Base-by-base conservation (phyloP, 139 green algal genomes). In the Auxenochlorella pyrenoidosa region DNA sequence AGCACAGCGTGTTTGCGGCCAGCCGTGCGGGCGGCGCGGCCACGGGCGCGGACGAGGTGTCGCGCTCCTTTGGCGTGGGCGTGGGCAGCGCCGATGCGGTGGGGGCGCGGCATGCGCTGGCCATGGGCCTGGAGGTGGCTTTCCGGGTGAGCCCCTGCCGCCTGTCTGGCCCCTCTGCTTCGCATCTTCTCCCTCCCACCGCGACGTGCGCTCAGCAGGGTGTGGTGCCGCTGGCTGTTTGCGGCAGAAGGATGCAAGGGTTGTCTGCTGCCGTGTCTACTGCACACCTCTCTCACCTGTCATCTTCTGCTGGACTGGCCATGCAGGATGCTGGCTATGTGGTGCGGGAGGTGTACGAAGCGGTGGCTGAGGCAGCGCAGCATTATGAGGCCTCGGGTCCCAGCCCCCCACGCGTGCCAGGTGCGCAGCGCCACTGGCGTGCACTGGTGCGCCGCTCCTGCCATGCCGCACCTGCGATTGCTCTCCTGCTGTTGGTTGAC, bases 61-160 rank as follows among this genome's bases (percentile, higher is more conserved):
- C 65, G 38, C 66, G 70, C 40, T 76, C 89, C 0, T 84, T 80
- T 84, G 89, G 89, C 43, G 72, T 79, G 41, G 92, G 90, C 19
- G 88, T 96, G 43, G 86, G 88, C 78, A 94, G 89, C 78, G 79
- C 85, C 28, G 95, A 97, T 79, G 70, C 93, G 0, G 71, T 95
- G 63, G 95, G 94, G 36, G 94, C 94, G 22, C 86, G 95, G 24
- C 95, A 97, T 82, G 93, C 95, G 22, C 79, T 97, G 66, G 95
- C 94, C 0, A 78, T 97, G 78, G 94, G 90, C 30, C 88, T 90
- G 2, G 77, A 92, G 16, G 91, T 92, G 41, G 94, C 93, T 0
- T 83, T 87, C 4, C 90, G 93, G 81, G 85, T 90, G 70, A 78
- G 71, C 41, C 10, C 24, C 54, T 10, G 10, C n/a, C n/a, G n/a